Base-by-base conservation (phyloP, 345 rosid species). In the Barbarea vulgaris region DNA sequence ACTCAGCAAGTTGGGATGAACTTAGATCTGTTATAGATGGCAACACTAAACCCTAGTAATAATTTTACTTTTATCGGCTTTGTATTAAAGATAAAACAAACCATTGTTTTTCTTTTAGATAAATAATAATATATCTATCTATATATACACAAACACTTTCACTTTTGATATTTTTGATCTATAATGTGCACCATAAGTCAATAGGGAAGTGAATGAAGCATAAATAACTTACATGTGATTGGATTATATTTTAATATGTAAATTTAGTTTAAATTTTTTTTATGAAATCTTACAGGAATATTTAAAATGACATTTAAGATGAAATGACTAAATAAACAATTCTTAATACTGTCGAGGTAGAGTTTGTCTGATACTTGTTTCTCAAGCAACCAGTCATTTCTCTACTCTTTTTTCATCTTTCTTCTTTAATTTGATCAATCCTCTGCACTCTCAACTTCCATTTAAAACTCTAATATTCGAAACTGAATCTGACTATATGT, bases 1-100 rank as follows among this genome's bases (percentile, higher is more conserved):
- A 85, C 33, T 27, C 69, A 13, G 84, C 83, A 60, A 84, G 82
- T 81, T 90, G 93, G 91, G 96, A 90, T 77, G 96, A 88, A 79
- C 84, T 90, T 24, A 80, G 85, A 52, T 81, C 88, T 12, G 84
- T 88, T n/a, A 86, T 88, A 9, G 86, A 86, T 57, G 81, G 81
- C 13, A 72, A 60, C 46, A 78, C 69, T 9, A 73, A 78, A 41
- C 78, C 25, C 74, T 60, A 17, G 24, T 52, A 66, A 50, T 65
- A 70, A 47, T 9, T 14, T 69, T 44, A 8, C n/a, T 10, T 34
- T 5, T 41, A 19, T 17, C 10, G 9, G 53, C 22, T 56, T 34
- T 64, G 71, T 70, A 48, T 47, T 47, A 64, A 77, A 19, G 64
- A 70, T 62, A 47, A 52, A 62, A 33, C 25, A 51, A 61, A 19